Conservation (phyloP, 495 filamentous ascomycete genomes). For the Staphylotrichum tortipilum region DNA sequence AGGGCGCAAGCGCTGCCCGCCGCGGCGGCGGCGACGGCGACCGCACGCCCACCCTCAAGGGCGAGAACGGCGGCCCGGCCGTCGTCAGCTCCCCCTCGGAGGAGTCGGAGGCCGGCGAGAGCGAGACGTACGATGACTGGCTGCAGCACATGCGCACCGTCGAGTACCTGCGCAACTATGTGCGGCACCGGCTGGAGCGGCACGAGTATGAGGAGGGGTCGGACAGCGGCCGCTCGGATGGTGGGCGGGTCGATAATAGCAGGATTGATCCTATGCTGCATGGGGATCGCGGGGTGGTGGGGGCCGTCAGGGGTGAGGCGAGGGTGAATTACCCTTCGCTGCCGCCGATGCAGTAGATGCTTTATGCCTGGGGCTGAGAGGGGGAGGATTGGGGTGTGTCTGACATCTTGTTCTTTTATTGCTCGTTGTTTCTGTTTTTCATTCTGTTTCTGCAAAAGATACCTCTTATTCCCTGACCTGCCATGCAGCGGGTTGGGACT, state of each 20-base stretch:
- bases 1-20: constrained; percentile 51
- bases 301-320: background rate
- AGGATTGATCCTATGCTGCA: constrained; percentile 25
- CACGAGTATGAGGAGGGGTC: constrained; percentile 50
- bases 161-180: constrained; percentile 61
- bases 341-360: constrained; percentile 6
- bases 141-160: constrained; percentile 75
- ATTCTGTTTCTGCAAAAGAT: no score
- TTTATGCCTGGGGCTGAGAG: no score
- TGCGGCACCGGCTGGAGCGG: constrained; percentile 55
- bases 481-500: background rate
- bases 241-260: constrained; percentile 13
- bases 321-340: constrained; percentile 8
- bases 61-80: constrained; percentile 20
- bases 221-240: constrained; percentile 8
- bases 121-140: constrained; percentile 60
- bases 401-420: background rate
- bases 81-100: constrained; percentile 36
- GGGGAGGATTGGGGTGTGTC: background rate
- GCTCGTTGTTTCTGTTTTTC: background rate
- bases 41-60: constrained; percentile 44
- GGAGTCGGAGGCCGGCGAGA: constrained; percentile 38
- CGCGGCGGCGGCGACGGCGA: constrained; percentile 42
- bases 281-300: constrained; percentile 1
- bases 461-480: background rate